Conservation (phyloP, 75 land plant species). For the Pinus albicaulis region DNA sequence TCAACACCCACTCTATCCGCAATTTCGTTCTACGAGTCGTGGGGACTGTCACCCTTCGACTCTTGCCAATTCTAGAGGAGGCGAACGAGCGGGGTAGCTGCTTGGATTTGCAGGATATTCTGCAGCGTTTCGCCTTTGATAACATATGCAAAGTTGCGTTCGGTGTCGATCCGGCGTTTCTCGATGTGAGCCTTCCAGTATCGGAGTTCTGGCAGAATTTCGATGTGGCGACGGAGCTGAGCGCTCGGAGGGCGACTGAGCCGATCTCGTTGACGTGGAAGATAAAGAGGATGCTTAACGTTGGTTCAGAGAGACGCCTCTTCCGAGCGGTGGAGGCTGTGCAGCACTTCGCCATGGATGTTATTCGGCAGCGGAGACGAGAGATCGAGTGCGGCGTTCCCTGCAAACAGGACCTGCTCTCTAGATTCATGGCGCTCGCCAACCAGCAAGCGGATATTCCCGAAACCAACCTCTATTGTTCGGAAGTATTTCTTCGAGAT, state of each 20-base stretch:
- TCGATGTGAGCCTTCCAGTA: slow-evolving; percentile 48
- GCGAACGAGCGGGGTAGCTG: too few species aligned
- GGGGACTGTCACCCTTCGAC: too few species aligned
- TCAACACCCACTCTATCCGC: too few species aligned
- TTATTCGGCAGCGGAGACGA: slow-evolving; percentile 46
- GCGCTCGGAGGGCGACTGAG: slow-evolving; percentile 53
- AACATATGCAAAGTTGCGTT: slow-evolving; percentile 81
- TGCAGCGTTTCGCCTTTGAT: slow-evolving; percentile 67
- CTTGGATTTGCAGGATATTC: too few species aligned
- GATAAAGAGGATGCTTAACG: slow-evolving; percentile 32
- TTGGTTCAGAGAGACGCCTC: slow-evolving; percentile 56
- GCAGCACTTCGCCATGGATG: slow-evolving; percentile 51
- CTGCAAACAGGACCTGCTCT: too few species aligned
- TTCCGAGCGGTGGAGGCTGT: slow-evolving; percentile 33
- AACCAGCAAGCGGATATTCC: too few species aligned
- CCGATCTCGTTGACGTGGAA: slow-evolving; percentile 60
- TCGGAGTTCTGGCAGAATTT: slow-evolving; percentile 69
- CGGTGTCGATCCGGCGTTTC: slow-evolving; percentile 73
- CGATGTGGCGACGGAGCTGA: slow-evolving; percentile 67
- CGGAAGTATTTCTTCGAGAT: slow-evolving; percentile 42
- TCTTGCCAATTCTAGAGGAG: too few species aligned
- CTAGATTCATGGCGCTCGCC: too few species aligned
- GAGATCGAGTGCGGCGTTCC: slow-evolving; percentile 14
- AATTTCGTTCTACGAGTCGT: too few species aligned
- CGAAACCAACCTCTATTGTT: slow-evolving; percentile 6